Evolutionary conservation across 169 alveolate genomes (phyloP), one percentile per base, ranked within the genome.

Genomic region (Eimeria maxima): DNA sequence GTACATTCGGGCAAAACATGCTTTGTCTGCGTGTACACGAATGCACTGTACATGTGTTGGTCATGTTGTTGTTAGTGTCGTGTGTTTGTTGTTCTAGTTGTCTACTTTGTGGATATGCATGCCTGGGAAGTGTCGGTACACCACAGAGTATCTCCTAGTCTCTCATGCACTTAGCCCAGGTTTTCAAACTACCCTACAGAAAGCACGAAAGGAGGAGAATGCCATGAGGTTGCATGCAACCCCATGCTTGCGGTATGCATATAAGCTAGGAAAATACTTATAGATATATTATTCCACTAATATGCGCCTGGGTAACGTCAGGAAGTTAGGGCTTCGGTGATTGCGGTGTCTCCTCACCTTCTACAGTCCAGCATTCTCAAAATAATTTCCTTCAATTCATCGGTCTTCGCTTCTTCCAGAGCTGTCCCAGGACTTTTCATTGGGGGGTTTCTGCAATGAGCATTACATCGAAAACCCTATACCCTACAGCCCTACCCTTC

Each of bases 291-390:
- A 60, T 60, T 27, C 1, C 27, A 47, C 45, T 27, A 27, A 16
- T 33, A 27, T 69, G 42, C 47, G n/a, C 7, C 20, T 69, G 80
- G 47, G 27, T 4, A 69, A 27, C 16, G 80, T 18, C 18, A n/a
- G n/a, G n/a, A 27, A 6, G 83, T 73, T 4, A 14, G 53, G 50
- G 55, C 55, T 6, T 73, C 38, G 27, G 55, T 50, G 83, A 0
- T 33, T 73, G 7, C 27, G 53, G 83, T 29, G 83, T 73, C 4
- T 73, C 45, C 55, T 0, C 83, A 73, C 83, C 83, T 73, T 73
- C 83, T 73, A 42, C 83, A 73, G 24, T 73, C 83, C 50, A 73
- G 38, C 83, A 73, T 29, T 29, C 27, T 29, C 55, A 73, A 42
- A 11, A 73, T 0, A 38, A 73, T 38, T 10, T 73, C 83, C 53